A percentile compares a stretch with the other conserved stretches of the same genome.
Conservation (phyloP, 2,329 filamentous ascomycete species). For the Davidsoniella virescens region DNA sequence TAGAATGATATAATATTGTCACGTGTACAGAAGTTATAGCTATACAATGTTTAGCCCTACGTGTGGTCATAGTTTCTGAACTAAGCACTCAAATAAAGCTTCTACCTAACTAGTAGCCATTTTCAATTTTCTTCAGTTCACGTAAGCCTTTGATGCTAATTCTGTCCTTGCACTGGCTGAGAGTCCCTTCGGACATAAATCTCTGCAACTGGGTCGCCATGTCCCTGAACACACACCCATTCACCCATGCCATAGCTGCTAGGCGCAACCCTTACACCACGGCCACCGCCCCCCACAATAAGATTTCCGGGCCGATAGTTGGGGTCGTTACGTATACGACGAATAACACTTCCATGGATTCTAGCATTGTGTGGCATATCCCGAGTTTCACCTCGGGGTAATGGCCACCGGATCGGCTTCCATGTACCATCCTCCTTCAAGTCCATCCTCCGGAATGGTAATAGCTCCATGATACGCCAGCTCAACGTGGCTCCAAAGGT, state of each 20-base stretch:
- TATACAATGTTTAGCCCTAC: too few relatives aligned
- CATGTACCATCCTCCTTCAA: constrained; percentile 55
- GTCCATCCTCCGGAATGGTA: constrained; percentile 71
- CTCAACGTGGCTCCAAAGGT: constrained; percentile 37
- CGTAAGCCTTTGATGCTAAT: background rate
- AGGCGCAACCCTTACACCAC: constrained; percentile 48
- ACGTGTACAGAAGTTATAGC: too few relatives aligned
- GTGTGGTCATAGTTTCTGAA: too few relatives aligned
- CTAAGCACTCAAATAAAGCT: too few relatives aligned
- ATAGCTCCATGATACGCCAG: constrained; percentile 69
- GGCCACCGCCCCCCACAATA: constrained; percentile 62
- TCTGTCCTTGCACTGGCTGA: constrained; percentile 15
- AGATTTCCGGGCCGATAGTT: constrained; percentile 62
- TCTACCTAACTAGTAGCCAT: too few relatives aligned
- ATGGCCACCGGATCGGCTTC: constrained; percentile 66
- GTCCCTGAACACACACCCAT: constrained; percentile 49
- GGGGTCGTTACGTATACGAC: constrained; percentile 47
- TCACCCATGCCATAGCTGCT: constrained; percentile 49
- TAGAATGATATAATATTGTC: too few relatives aligned
- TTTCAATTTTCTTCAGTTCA: background rate
- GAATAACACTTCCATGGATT: constrained; percentile 60
- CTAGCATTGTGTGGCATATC: constrained; percentile 56
- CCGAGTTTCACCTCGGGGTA: constrained; percentile 61
- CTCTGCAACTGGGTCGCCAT: constrained; percentile 54
- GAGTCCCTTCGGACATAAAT: constrained; percentile 35